phyloP scores from a whole-genome alignment of 1,284 basidiomycete genomes.

The Boletus sp. region DNA sequence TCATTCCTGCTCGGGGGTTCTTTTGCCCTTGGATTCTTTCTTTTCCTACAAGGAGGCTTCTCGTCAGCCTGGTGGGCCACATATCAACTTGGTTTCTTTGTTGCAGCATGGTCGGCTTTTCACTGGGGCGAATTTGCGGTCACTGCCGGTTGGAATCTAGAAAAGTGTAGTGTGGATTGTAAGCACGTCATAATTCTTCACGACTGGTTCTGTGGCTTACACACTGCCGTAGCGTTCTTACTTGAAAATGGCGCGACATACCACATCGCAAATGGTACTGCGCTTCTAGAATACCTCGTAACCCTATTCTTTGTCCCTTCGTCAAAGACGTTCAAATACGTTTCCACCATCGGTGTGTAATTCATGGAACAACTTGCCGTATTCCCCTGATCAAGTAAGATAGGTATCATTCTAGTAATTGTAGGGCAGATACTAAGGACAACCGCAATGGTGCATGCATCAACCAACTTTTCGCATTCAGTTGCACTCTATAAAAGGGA shows the following conservation, averaged over 20 bases:
- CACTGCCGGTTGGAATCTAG: conserved; percentile 94
- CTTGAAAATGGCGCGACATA: conserved; percentile 91
- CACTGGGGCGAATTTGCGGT: conserved; percentile 96
- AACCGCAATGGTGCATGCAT: conserved; percentile 94
- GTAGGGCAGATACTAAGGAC: conserved; percentile 83
- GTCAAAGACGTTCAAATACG: conserved; percentile 56
- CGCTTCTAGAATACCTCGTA: conserved; percentile 81
- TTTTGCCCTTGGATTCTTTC: conserved; percentile 59
- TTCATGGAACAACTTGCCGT: neutral
- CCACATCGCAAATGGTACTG: conserved; percentile 82
- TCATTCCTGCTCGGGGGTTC: conserved; percentile 73
- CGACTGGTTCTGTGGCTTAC: neutral
- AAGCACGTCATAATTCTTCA: conserved; percentile 40
- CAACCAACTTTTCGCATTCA: conserved; percentile 90
- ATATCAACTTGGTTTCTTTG: conserved; percentile 81
- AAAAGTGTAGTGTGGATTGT: conserved; percentile 95
- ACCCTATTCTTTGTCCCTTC: conserved; percentile 69
- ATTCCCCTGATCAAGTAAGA: conserved; percentile 7
- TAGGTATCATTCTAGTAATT: conserved; percentile 68
- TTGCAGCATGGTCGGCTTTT: conserved; percentile 82
- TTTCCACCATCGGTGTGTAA: conserved; percentile 59
- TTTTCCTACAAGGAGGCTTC: conserved; percentile 53
- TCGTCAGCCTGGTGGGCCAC: conserved; percentile 64
- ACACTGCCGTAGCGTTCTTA: conserved; percentile 75
- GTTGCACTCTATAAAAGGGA: conserved; percentile 77